These are phyloP conservation scores for Pythium scleroteichum DNA, from an alignment of 352 stramenopile species.

Conservation along the genomic window DNA sequence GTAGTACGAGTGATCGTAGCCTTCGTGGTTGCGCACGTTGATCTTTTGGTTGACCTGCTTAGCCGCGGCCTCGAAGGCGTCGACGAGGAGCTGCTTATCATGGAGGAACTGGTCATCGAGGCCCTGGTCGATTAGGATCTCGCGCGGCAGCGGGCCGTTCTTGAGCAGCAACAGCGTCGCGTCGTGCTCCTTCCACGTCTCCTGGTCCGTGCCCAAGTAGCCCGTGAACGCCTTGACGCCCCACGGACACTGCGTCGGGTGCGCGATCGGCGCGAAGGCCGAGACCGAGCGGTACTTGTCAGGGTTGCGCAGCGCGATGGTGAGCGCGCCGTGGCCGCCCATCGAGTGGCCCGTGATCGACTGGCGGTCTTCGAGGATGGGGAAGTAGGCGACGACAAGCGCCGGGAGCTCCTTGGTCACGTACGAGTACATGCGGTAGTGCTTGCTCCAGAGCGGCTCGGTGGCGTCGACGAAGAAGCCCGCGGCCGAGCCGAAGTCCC, in stretches of 20 bases:
- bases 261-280: constrained; percentile 96
- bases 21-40: constrained; percentile 83
- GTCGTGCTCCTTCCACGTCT: constrained; percentile 90
- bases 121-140: constrained; percentile 91
- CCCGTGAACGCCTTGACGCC: constrained; percentile 97
- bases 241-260: constrained; percentile 97
- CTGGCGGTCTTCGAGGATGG: constrained; percentile 73
- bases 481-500: constrained; percentile 96
- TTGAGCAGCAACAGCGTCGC: constrained; percentile 88
- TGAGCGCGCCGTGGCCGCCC: constrained; percentile 96
- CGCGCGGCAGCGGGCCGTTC: constrained; percentile 55
- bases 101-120: constrained; percentile 87
- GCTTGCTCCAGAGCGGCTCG: constrained; percentile 85
- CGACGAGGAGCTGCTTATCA: constrained; percentile 90
- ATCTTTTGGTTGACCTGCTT: constrained; percentile 80
- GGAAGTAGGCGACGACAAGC: constrained; percentile 89
- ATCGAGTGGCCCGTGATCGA: constrained; percentile 97
- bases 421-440: constrained; percentile 99
- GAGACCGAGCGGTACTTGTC: constrained; percentile 92
- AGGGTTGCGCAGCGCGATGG: constrained; percentile 91
- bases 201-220: constrained; percentile 93
- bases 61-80: constrained; percentile 86
- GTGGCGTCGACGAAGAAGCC: constrained; percentile 99
- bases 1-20: constrained; percentile 98
- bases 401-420: constrained; percentile 94